Evolutionary conservation across 2,329 filamentous ascomycete genomes (phyloP).

Genomic region (Hypoxylon sp.): DNA sequence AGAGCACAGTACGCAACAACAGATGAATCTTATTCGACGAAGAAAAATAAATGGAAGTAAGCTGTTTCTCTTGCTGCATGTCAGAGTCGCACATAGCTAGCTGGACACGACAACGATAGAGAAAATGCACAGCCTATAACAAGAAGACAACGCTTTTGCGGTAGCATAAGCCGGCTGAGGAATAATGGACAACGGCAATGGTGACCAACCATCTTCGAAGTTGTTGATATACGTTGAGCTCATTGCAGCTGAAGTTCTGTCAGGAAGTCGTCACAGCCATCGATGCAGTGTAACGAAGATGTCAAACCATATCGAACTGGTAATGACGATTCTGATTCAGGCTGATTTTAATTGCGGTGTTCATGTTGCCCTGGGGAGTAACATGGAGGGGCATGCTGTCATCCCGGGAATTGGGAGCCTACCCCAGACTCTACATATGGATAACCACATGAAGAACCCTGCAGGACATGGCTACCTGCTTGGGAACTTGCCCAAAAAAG

Average conservation of each 20-base stretch:
- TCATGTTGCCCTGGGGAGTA: constrained; percentile 15
- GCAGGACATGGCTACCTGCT: constrained; percentile 28
- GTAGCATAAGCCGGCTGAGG: constrained; percentile 21
- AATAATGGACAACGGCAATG: constrained; percentile 13
- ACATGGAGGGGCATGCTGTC: constrained; percentile 36
- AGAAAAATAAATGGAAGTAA: constrained; percentile 10
- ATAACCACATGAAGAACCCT: constrained; percentile 33
- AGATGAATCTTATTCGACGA: constrained; percentile 2
- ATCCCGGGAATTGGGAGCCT: constrained; percentile 43
- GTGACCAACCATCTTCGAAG: constrained; percentile 15
- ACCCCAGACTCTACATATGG: constrained; percentile 41
- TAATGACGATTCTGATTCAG: constrained; percentile 35
- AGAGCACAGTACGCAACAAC: not conserved
- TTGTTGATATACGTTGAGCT: constrained; percentile 2
- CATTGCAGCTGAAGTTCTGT: constrained; percentile 31
- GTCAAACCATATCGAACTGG: constrained; percentile 24
- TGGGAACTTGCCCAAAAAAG: constrained; percentile 24
- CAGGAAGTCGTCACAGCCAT: constrained; percentile 32
- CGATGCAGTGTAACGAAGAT: constrained; percentile 40
- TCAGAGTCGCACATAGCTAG: constrained; percentile 37
- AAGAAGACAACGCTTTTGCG: constrained; percentile 19
- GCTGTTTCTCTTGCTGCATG: constrained; percentile 27
- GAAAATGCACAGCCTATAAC: constrained; percentile 22
- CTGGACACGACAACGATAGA: constrained; percentile 17
- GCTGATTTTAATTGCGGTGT: constrained; percentile 33